A percentile compares a stretch with the other conserved stretches of the same genome.
These are phyloP conservation scores for Nemophila menziesii DNA, from an alignment of 257 asterid genomes.

Conservation along the genomic window DNA sequence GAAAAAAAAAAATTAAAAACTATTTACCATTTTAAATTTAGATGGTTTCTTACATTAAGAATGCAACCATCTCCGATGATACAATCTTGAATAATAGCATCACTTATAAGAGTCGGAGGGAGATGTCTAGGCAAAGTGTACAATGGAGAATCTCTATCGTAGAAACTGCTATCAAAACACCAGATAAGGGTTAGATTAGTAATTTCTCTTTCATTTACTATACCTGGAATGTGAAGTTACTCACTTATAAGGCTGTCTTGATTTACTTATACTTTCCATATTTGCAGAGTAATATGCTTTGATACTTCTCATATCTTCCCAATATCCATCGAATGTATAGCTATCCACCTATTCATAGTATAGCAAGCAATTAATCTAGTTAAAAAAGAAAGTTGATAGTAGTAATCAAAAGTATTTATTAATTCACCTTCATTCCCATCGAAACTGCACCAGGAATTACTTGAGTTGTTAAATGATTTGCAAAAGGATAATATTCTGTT, in stretches of 20 bases:
- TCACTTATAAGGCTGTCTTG: conserved; percentile 38
- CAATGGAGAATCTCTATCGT: conserved; percentile 46
- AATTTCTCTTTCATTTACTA: background rate
- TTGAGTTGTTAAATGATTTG: conserved; percentile 52
- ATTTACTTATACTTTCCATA: conserved; percentile 44
- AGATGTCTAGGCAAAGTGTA: conserved; percentile 76
- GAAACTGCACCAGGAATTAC: conserved; percentile 71
- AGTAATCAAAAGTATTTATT: background rate
- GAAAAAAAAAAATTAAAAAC: background rate
- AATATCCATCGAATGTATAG: conserved; percentile 51
- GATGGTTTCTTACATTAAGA: conserved; percentile 42
- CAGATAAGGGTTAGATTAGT: conserved; percentile 1
- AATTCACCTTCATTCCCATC: conserved; percentile 79
- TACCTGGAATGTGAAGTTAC: conserved; percentile 15
- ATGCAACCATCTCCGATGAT: conserved; percentile 74
- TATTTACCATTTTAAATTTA: background rate
- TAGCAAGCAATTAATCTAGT: background rate
- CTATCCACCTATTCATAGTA: conserved; percentile 35
- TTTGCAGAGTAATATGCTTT: conserved; percentile 64
- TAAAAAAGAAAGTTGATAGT: background rate
- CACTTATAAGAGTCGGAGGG: conserved; percentile 72
- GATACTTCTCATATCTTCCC: conserved; percentile 88
- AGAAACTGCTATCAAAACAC: conserved; percentile 38
- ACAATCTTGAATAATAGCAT: conserved; percentile 65
- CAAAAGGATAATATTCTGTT: conserved; percentile 43